Percentiles rank a stretch among this genome's conserved stretches.
These are phyloP conservation scores for Lophiostoma macrostomum DNA, from an alignment of 495 filamentous ascomycete species.

Conservation along the genomic window DNA sequence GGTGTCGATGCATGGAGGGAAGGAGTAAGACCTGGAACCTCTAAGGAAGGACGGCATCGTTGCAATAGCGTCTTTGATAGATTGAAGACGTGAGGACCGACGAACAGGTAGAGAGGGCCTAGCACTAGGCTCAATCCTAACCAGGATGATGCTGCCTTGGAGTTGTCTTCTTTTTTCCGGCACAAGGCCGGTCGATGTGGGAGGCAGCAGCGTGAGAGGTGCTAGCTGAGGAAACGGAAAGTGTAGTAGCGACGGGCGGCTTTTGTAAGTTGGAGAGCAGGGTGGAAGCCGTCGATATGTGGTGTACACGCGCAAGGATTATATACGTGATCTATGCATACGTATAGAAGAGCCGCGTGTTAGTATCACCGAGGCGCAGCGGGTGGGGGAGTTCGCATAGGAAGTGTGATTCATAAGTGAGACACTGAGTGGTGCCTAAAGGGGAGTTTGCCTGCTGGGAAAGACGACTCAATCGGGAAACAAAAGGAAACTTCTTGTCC, in stretches of 20 bases:
- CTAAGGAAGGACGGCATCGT: conserved; percentile 32
- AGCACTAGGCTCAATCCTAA: conserved; percentile 27
- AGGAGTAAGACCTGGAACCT: conserved; percentile 37
- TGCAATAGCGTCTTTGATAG: conserved; percentile 17
- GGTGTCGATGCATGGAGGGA: conserved; percentile 32
- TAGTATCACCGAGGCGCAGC: conserved; percentile 31
- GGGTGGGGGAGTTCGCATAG: conserved; percentile 5
- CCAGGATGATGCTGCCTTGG: conserved; percentile 26
- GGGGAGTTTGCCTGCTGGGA: conserved; percentile 20
- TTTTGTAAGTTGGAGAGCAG: conserved; percentile 22
- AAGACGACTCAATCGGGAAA: background rate
- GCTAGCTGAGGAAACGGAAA: conserved; percentile 6
- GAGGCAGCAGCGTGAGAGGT: conserved; percentile 17
- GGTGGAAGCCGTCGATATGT: background rate
- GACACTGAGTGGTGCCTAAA: conserved; percentile 33
- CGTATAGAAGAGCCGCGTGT: conserved; percentile 35
- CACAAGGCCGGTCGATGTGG: conserved; percentile 35
- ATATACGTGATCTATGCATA: conserved; percentile 37
- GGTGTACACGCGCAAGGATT: conserved; percentile 28
- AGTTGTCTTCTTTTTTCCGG: conserved; percentile 27
- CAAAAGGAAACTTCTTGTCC: background rate
- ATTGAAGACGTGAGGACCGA: conserved; percentile 13
- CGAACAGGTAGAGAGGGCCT: conserved; percentile 21
- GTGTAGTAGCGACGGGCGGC: conserved; percentile 15
- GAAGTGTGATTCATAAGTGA: conserved; percentile 35